Evolutionary conservation across 192 early-diverging fungal genomes (phyloP).

Genomic region (Coemansia sp.): DNA sequence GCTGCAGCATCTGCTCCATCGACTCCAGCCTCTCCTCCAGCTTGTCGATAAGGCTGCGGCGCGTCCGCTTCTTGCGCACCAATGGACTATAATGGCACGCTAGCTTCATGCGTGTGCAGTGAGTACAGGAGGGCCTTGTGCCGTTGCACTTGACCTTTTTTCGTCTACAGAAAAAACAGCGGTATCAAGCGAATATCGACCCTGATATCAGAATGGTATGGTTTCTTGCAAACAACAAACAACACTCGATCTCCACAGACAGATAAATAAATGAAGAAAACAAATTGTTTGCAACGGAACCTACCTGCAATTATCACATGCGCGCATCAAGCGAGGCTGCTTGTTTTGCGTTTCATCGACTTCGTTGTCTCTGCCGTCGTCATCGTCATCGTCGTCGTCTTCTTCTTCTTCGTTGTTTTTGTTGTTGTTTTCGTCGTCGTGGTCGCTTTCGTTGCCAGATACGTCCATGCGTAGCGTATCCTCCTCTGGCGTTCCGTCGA

Average conservation of each 20-base stretch:
- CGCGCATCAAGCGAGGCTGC: conserved; percentile 52
- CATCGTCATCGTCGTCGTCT: conserved; percentile 20
- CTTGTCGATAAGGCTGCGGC: conserved; percentile 57
- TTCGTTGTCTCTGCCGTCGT: conserved; percentile 16
- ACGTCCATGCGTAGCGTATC: conserved; percentile 6
- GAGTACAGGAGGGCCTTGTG: conserved; percentile 51
- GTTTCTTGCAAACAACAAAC: no score
- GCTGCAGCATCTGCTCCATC: conserved; percentile 60
- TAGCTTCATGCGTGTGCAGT: conserved; percentile 56
- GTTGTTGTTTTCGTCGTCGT: conserved; percentile 9
- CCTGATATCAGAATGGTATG: no score
- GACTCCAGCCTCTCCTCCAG: conserved; percentile 52
- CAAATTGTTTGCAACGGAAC: not conserved
- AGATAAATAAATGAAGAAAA: not conserved
- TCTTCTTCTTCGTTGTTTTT: conserved; percentile 14
- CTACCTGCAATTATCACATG: conserved; percentile 56
- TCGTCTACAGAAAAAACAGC: conserved; percentile 14
- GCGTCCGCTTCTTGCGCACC: conserved; percentile 57
- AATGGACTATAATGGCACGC: conserved; percentile 58
- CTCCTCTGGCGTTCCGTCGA: conserved; percentile 9
- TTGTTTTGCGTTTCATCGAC: conserved; percentile 27
- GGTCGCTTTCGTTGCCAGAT: conserved; percentile 17
- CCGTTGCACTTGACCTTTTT: conserved; percentile 61
- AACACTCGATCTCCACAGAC: no score
- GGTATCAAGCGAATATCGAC: not conserved